Evolutionary conservation across 306 rosid genomes (phyloP), one percentile per base, ranked within the genome.

Genomic region (Vigna trinervia): DNA sequence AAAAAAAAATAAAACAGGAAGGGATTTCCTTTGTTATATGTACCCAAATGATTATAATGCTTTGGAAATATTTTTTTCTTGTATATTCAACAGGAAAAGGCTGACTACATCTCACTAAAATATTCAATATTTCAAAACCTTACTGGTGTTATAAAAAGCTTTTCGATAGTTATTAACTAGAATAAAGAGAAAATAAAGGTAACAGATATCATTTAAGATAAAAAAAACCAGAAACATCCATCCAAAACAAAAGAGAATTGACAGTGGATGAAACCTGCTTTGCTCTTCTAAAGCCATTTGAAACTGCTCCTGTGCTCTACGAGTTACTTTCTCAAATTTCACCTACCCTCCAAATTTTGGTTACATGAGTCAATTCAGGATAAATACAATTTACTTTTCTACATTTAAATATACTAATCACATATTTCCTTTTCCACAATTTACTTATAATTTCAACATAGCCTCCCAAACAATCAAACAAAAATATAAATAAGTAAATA

Each of bases 301-400:
- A 82, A 95, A 88, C 83, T 95, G 99, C 87, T 90, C 99, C 73
- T 92, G 97, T 7, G 98, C 97, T 85, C 92, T 88, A 28, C 98
- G 97, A 82, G 97, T 90, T 78, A 92, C 97, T 85, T 86, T 75
- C 91, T 92, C 99, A 75, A 95, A 78, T 79, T 87, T 93, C 90
- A 90, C 84, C 99, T 95, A 89, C 81, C 76, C 84, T 54, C 68
- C 11, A 71, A 74, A 70, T 54, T 58, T 71, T 70, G 53, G 58
- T 30, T 34, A 75, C 71, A 54, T 36, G 39, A 15, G 46, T 83
- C 66, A 83, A 43, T 46, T 23, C 46, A 53, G 22, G 73, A 71
- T 28, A 36, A 6, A 60, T 61, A 73, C 12, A 19, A 28, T 30
- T 63, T n/a, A 39, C 57, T 52, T 62, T 7, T n/a, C 10, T 34